Conservation (phyloP, 805 yeast species). For the Lipomyces japonicus region DNA sequence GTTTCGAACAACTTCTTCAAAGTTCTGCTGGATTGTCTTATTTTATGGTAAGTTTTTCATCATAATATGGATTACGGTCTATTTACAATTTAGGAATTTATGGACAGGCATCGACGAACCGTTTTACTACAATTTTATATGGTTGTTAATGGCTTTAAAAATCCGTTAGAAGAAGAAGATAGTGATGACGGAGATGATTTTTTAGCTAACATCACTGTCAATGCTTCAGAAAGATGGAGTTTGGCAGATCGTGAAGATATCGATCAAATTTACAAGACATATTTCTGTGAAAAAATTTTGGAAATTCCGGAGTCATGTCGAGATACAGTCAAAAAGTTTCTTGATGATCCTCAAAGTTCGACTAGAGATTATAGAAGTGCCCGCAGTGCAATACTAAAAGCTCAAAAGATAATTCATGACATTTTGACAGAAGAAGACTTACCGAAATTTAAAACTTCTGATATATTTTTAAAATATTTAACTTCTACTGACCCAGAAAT, state of each 20-base stretch:
- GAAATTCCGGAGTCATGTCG: constrained; percentile 29
- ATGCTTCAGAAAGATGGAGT: constrained; percentile 26
- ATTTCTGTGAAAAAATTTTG: constrained; percentile 37
- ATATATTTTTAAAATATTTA: constrained; percentile 50
- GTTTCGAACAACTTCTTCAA: constrained; percentile 46
- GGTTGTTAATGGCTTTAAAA: constrained; percentile 61
- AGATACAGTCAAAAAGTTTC: constrained; percentile 42
- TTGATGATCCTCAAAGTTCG: constrained; percentile 27
- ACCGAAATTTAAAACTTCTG: constrained; percentile 59
- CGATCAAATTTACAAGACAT: constrained; percentile 45
- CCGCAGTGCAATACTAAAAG: constrained; percentile 53
- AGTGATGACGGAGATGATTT: constrained; percentile 32
- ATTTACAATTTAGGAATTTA: constrained; percentile 39
- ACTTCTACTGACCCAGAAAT: constrained; percentile 39
- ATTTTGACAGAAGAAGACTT: constrained; percentile 53
- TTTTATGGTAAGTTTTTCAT: constrained; percentile 41
- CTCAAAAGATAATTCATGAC: constrained; percentile 54
- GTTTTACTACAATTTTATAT: constrained; percentile 60
- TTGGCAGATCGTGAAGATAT: constrained; percentile 52
- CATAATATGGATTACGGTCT: neutral
- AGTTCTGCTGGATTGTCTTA: constrained; percentile 48
- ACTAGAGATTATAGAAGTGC: constrained; percentile 47
- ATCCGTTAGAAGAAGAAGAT: constrained; percentile 58
- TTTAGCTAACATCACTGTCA: neutral
- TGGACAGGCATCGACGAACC: constrained; percentile 49